phyloP scores from a whole-genome alignment of 345 rosid genomes.

The Linum usitatissimum region DNA sequence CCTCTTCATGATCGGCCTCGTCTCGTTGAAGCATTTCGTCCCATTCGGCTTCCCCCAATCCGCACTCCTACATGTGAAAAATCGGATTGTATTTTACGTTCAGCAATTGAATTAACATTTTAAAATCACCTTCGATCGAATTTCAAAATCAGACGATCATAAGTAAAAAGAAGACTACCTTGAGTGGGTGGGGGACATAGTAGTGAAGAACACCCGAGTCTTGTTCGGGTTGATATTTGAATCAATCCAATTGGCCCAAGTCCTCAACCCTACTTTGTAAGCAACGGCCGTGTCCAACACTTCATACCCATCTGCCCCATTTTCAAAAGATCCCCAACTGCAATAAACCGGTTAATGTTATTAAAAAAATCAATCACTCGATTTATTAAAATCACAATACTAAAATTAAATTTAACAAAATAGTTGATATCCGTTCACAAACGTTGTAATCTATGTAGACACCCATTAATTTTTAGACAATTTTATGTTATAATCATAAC shows the following conservation, averaged over 20 bases:
- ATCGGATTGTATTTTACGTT: too few relatives aligned
- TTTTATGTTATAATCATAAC: too few relatives aligned
- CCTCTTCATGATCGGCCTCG: slow-evolving; percentile 58
- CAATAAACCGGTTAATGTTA: not conserved
- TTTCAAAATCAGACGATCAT: too few relatives aligned
- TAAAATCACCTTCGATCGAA: too few relatives aligned
- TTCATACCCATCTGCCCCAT: slow-evolving; percentile 25
- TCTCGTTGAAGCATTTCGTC: slow-evolving; percentile 75
- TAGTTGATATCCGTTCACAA: too few relatives aligned
- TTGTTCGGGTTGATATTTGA: slow-evolving; percentile 26
- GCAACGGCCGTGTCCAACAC: slow-evolving; percentile 29
- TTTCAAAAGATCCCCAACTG: slow-evolving; percentile 35
- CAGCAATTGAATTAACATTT: too few relatives aligned
- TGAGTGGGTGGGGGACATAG: slow-evolving; percentile 33
- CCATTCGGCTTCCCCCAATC: slow-evolving; percentile 67
- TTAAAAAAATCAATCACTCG: too few relatives aligned
- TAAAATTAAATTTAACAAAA: too few relatives aligned
- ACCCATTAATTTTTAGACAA: too few relatives aligned
- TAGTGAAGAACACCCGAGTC: slow-evolving; percentile 36
- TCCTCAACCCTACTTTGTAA: slow-evolving; percentile 27
- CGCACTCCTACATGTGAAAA: slow-evolving; percentile 29
- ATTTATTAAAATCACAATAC: too few relatives aligned
- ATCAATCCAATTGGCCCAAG: slow-evolving; percentile 44
- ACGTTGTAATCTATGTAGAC: too few relatives aligned
- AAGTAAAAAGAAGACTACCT: slow-evolving; percentile 13